Percentiles rank a stretch among this genome's conserved stretches.
Evolutionary conservation across 73 alveolate genomes (phyloP).

Genomic region (Effrenium voratum): DNA sequence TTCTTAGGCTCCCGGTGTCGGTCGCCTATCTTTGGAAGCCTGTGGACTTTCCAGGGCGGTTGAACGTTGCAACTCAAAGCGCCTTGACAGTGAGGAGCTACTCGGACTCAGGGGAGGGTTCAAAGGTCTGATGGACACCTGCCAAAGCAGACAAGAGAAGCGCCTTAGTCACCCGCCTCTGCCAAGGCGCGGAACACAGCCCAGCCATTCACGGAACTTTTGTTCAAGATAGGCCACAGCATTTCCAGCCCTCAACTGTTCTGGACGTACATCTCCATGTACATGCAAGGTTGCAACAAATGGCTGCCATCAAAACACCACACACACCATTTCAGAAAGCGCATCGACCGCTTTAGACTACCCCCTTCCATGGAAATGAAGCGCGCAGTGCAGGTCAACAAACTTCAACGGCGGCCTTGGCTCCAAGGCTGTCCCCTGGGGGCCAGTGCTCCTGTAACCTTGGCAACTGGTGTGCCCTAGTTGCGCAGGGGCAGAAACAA

Average conservation of each 20-base stretch:
- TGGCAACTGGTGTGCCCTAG: too few relatives aligned
- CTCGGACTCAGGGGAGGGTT: slow-evolving; percentile 71
- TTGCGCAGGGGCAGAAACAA: neutral
- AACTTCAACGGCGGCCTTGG: neutral
- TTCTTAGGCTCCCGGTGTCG: slow-evolving; percentile 50
- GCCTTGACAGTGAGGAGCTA: neutral
- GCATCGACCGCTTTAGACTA: neutral
- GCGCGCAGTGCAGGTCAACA: neutral
- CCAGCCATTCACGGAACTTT: neutral
- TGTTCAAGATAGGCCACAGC: neutral
- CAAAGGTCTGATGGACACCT: slow-evolving; percentile 75
- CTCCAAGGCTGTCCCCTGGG: slow-evolving; percentile 82
- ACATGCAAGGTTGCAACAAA: neutral
- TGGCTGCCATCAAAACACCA: neutral
- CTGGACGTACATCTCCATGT: neutral
- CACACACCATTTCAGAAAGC: neutral
- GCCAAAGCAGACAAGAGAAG: neutral
- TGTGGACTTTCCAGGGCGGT: neutral
- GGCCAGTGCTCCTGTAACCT: slow-evolving; percentile 92
- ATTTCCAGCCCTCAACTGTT: neutral
- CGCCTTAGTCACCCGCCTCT: neutral
- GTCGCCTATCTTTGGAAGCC: slow-evolving; percentile 77
- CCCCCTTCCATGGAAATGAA: neutral
- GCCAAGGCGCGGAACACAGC: neutral
- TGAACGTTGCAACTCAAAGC: neutral